These are phyloP conservation scores for Candida dajiaensis DNA, from an alignment of 805 yeast genomes.

Conservation along the genomic window DNA sequence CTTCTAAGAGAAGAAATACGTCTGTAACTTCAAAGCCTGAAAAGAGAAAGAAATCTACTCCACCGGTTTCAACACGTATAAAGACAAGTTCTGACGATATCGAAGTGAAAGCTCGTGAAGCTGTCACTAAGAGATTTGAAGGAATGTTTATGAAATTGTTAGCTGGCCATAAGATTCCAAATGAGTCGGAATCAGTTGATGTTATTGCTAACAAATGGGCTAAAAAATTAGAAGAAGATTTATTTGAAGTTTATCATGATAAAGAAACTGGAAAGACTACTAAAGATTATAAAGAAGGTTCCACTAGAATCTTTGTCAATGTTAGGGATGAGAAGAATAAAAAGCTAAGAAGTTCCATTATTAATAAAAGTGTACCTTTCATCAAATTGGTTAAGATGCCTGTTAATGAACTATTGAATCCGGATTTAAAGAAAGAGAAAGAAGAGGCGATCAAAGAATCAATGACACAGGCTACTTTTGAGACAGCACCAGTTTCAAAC, in stretches of 20 bases:
- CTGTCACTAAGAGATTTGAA: slow-evolving; percentile 43
- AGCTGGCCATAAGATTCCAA: slow-evolving; percentile 22
- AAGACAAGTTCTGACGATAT: slow-evolving; percentile 4
- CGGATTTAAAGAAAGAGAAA: slow-evolving; percentile 65
- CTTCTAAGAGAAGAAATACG: slow-evolving; percentile 1
- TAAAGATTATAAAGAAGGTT: slow-evolving; percentile 52
- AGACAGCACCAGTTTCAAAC: slow-evolving; percentile 52
- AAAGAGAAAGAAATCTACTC: slow-evolving; percentile 5
- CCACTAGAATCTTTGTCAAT: slow-evolving; percentile 61
- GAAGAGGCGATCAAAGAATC: slow-evolving; percentile 66
- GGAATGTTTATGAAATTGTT: slow-evolving; percentile 44
- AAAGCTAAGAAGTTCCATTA: slow-evolving; percentile 51
- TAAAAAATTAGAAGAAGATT: slow-evolving; percentile 42
- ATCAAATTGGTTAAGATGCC: slow-evolving; percentile 56
- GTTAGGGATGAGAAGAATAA: slow-evolving; percentile 50
- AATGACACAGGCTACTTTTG: slow-evolving; percentile 61
- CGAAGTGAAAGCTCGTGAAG: slow-evolving; percentile 24
- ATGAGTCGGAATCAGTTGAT: slow-evolving; percentile 27
- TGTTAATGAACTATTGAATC: slow-evolving; percentile 72
- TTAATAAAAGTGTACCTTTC: slow-evolving; percentile 47
- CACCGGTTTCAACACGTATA: neutral
- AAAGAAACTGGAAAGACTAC: slow-evolving; percentile 17
- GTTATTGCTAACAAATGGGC: slow-evolving; percentile 42
- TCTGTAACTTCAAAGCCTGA: slow-evolving; percentile 1
- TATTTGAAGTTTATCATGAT: slow-evolving; percentile 34